phyloP scores from a whole-genome alignment of 2,329 filamentous ascomycete species.

The Pseudogymnoascus sp. region DNA sequence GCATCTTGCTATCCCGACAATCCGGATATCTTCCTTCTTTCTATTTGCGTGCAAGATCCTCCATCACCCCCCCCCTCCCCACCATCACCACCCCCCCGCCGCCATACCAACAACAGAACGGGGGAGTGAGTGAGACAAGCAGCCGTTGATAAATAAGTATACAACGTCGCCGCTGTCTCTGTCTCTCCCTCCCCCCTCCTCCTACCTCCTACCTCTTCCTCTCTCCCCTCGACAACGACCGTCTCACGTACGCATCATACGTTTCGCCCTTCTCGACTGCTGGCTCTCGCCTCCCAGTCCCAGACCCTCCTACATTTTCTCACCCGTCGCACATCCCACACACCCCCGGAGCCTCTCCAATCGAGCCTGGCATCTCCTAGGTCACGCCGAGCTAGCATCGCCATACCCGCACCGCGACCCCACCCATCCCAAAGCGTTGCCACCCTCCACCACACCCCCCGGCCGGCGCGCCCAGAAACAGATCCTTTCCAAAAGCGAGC shows the following conservation, averaged over 20 bases:
- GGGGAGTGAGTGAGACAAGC: neutral
- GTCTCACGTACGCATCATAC: neutral
- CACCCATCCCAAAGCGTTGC: neutral
- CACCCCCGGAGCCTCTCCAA: neutral
- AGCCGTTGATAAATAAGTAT: neutral
- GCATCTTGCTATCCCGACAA: neutral
- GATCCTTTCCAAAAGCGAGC: neutral
- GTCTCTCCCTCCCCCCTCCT: neutral
- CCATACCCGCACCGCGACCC: neutral
- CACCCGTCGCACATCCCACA: neutral
- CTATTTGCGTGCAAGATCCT: neutral
- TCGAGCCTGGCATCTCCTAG: neutral
- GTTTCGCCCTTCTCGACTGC: neutral
- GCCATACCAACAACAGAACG: neutral
- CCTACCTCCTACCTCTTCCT: no score
- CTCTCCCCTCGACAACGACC: neutral
- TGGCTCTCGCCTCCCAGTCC: neutral
- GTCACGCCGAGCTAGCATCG: neutral
- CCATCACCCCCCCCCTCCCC: neutral
- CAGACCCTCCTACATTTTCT: neutral
- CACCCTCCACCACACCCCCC: neutral
- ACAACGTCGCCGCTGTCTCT: neutral
- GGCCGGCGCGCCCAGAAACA: neutral
- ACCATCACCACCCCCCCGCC: neutral
- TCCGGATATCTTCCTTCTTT: neutral